phyloP scores from a whole-genome alignment of 1,139 yeast species.

The Geotrichum carabidarum region DNA sequence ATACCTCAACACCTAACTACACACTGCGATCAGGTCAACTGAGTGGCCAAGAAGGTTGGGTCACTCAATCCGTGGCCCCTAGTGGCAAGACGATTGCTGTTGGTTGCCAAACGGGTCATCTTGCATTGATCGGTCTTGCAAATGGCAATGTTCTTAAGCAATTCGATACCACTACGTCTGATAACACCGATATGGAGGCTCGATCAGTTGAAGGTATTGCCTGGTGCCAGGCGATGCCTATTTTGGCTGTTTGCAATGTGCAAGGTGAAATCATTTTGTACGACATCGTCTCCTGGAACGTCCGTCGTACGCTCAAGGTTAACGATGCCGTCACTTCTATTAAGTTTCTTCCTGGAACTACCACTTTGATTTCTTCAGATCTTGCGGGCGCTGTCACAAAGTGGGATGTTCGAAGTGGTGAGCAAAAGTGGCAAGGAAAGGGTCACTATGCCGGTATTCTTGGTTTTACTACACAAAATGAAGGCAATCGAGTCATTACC shows the following conservation, averaged over 20 bases:
- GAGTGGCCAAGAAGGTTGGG: constrained; percentile 82
- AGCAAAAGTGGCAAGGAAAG: constrained; percentile 64
- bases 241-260: constrained; percentile 83
- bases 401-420: constrained; percentile 87
- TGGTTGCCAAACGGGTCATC: constrained; percentile 83
- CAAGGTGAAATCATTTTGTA: constrained; percentile 78
- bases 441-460: constrained; percentile 95
- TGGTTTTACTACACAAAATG: constrained; percentile 65
- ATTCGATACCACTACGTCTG: constrained; percentile 52
- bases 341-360: constrained; percentile 54
- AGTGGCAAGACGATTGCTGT: constrained; percentile 48
- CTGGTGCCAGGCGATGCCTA: constrained; percentile 64
- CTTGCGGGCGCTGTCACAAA: constrained; percentile 82
- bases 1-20: constrained; percentile 57
- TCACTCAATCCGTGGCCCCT: constrained; percentile 55
- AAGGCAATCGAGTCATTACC: constrained; percentile 67
- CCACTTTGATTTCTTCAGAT: constrained; percentile 62
- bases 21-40: constrained; percentile 58
- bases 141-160: constrained; percentile 65
- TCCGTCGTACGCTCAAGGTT: constrained; percentile 63
- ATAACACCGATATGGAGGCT: constrained; percentile 58
- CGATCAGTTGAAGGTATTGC: constrained; percentile 79
- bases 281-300: constrained; percentile 81
- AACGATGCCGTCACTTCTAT: constrained; percentile 83
- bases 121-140: constrained; percentile 68